These are phyloP conservation scores for Xylaria bambusicola DNA, from an alignment of 495 filamentous ascomycete species.

Conservation along the genomic window DNA sequence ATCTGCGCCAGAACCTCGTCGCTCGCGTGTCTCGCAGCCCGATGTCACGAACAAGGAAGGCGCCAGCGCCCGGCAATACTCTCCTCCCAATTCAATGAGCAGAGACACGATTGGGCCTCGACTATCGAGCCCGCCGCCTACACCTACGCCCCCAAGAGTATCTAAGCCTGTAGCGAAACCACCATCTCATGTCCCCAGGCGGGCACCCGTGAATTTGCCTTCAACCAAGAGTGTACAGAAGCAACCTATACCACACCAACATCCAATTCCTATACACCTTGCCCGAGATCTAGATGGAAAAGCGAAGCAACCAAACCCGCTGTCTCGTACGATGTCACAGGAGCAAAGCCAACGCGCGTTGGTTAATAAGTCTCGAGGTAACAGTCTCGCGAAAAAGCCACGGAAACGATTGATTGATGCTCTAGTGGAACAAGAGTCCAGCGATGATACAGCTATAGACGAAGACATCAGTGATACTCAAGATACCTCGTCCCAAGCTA, in stretches of 20 bases:
- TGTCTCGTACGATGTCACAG: constrained; percentile 11
- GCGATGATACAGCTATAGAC: constrained; percentile 14
- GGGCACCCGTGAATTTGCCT: background rate
- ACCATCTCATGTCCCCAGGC: background rate
- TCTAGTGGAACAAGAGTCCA: constrained; percentile 47
- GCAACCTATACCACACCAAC: constrained; percentile 17
- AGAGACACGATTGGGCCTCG: constrained; percentile 18
- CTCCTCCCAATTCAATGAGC: constrained; percentile 21
- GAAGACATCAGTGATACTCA: constrained; percentile 19
- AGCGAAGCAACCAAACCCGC: background rate
- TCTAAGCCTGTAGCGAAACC: constrained; percentile 17
- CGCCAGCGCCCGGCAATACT: background rate
- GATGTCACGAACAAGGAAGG: background rate
- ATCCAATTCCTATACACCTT: constrained; percentile 42
- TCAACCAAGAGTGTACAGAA: constrained; percentile 23
- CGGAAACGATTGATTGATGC: constrained; percentile 58
- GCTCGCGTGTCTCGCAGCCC: constrained; percentile 21
- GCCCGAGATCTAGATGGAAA: constrained; percentile 14
- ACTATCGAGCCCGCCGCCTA: constrained; percentile 33
- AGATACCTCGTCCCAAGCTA: constrained; percentile 16
- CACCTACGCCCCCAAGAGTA: constrained; percentile 25
- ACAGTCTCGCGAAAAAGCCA: constrained; percentile 25
- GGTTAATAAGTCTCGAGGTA: background rate
- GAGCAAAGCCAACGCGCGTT: background rate
- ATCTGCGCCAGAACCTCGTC: constrained; percentile 18